Evolutionary conservation across 2,329 filamentous ascomycete species (phyloP), one percentile per base, ranked within the genome.

Genomic region (Epichloe sp.): DNA sequence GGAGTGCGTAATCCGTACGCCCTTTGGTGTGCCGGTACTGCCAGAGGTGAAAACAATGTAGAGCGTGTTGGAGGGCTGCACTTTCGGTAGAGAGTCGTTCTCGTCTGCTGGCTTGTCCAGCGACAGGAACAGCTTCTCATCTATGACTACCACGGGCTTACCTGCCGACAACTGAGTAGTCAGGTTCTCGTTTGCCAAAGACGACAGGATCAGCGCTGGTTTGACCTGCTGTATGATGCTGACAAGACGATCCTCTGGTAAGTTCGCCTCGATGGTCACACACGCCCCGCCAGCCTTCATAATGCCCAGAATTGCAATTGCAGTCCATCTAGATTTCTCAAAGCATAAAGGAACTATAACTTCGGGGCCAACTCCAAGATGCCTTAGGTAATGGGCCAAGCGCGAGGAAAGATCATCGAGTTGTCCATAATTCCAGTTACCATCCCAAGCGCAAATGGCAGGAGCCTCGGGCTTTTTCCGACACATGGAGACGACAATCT

Each of bases 1-100:
- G 2, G 48, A 51, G 48, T 60, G 59, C 10, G 56, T 54, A 14
- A 63, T 55, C 23, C 74, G 64, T n/a, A 76, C 71, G 37, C 74
- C 74, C 61, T 77, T 77, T 2, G 74, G 74, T 36, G 63, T 62
- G 4, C 74, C 74, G 11, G 41, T 36, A 19, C 69, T 74, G 15
- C 74, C 74, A 15, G 73, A 76, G n/a, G 75, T 77, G 56, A 76
- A 77, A 58, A 75, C 71, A 55, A 76, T 70, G 17, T 52, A 52
- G n/a, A 58, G 34, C 4, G 52, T 36, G 34, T 54, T 50, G 2
- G 49, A 52, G 8, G 56, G 52, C 17, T 42, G 35, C n/a, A 53
- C 50, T n/a, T 50, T 47, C 1, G 55, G 55, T 1, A 57, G 50
- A 19, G 34, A 31, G 26, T 31, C 26, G 8, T 31, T 4, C 10